Base-by-base conservation (phyloP, 768 basidiomycete genomes). In the Rhizopogon vesiculosus region DNA sequence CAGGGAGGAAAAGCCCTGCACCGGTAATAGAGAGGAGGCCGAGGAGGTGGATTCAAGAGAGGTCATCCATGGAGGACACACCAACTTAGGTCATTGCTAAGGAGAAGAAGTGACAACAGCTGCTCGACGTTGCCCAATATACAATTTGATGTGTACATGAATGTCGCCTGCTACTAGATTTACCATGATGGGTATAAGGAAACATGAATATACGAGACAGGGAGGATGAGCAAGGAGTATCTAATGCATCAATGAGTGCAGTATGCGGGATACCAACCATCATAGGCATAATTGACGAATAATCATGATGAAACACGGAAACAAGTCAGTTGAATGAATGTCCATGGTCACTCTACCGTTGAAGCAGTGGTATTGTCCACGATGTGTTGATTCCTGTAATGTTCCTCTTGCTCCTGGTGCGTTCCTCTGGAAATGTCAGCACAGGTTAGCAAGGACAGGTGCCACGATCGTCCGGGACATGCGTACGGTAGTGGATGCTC, bases 31-130 rank as follows among this genome's bases (percentile, higher is more conserved):
- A 85, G 61, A 89, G 83, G 72, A 74, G 79, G 51, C 85, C 87
- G 12, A 78, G 82, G 62, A 78, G 87, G 60, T 93, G 91, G 91
- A 91, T 93, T 66, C 86, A 91, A 71, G 91, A 93, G 70, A 87
- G 72, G 59, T 43, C 40, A 45, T 53, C 62, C 38, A 35, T 61
- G 16, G 62, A 62, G 13, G 54, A 56, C 22, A 42, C 57, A 42
- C 54, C 65, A 45, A 43, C 42, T 61, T 22, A 49, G 39, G 48
- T 8, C 19, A 16, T 25, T 38, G 19, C 19, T 15, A 33, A 49
- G 7, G 46, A 35, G 31, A 9, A 46, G 45, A 18, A 7, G 6
- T 18, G 8, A 35, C 15, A 6, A 38, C 31, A 38, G 22, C 16
- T 25, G 8, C 15, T 38, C 5, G 5, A 10, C 8, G 38, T 49